Conservation (phyloP, 371 early-diverging fungal genomes). For the Haplosporangium sp. region DNA sequence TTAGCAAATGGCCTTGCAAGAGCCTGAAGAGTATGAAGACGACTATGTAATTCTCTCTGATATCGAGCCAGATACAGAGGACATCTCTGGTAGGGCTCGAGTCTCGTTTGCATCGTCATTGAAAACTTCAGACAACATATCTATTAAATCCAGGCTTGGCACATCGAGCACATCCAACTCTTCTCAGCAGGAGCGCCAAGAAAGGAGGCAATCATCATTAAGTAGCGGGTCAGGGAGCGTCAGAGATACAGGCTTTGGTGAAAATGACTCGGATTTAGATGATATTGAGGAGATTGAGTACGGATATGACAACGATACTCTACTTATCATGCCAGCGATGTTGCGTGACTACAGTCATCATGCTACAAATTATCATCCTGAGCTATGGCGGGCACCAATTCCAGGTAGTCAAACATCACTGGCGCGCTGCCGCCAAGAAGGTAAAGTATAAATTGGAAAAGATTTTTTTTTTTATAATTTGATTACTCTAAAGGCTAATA, state of each 20-base stretch:
- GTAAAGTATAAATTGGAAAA: conserved; percentile 1
- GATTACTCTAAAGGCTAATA: not conserved
- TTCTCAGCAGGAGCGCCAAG: conserved; percentile 8
- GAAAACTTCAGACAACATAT: not conserved
- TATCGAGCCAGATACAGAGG: conserved; percentile 27
- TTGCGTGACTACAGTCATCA: conserved; percentile 53
- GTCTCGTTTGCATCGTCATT: not conserved
- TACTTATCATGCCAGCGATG: conserved; percentile 54
- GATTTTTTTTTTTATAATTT: no score
- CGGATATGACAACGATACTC: conserved; percentile 44
- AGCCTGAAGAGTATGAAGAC: conserved; percentile 29
- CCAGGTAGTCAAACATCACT: conserved; percentile 19
- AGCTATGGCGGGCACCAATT: conserved; percentile 43
- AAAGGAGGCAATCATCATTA: conserved; percentile 2
- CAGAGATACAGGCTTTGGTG: not conserved
- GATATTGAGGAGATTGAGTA: conserved; percentile 48
- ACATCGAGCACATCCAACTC: not conserved
- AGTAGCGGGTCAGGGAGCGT: not conserved
- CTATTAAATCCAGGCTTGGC: not conserved
- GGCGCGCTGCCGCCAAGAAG: conserved; percentile 44
- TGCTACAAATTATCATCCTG: conserved; percentile 54
- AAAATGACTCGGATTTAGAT: conserved; percentile 19
- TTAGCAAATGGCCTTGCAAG: conserved; percentile 30
- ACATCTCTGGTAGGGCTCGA: not conserved
- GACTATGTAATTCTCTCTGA: conserved; percentile 50